Evolutionary conservation across 2,329 filamentous ascomycete genomes (phyloP).

Genomic region (Neonectria hederae): DNA sequence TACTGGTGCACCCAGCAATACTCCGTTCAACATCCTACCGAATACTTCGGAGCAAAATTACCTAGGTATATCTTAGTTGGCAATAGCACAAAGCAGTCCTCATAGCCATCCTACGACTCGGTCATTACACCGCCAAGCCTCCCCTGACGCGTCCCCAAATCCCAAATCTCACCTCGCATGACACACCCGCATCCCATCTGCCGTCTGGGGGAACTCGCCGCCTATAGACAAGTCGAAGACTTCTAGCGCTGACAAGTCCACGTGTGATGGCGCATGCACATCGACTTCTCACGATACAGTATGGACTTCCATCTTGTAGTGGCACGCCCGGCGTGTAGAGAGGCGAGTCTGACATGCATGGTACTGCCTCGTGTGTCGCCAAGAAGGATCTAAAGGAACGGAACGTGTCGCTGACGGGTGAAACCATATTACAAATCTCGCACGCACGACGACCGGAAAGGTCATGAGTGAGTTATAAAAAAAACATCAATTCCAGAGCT

Average conservation of each 20-base stretch:
- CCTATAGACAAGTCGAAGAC: background rate
- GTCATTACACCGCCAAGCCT: background rate
- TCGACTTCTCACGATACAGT: background rate
- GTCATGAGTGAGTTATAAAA: background rate
- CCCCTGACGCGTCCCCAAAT: background rate
- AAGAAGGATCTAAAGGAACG: constrained; percentile 3
- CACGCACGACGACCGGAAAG: background rate
- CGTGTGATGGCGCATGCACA: background rate
- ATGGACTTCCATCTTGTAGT: background rate
- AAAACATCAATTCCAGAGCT: constrained; percentile 1
- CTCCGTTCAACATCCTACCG: background rate
- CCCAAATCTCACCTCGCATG: constrained; percentile 1
- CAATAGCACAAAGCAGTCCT: background rate
- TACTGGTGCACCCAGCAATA: no score
- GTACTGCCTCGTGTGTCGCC: background rate
- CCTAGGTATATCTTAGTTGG: background rate
- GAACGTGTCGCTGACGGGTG: background rate
- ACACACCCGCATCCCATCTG: background rate
- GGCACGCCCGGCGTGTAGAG: background rate
- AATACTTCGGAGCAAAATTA: background rate
- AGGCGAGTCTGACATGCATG: constrained; percentile 6
- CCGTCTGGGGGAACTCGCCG: background rate
- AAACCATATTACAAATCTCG: background rate
- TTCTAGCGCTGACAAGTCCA: background rate
- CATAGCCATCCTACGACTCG: background rate